Conservation (phyloP, 371 early-diverging fungal species). For the Syncephalastrum sp. region DNA sequence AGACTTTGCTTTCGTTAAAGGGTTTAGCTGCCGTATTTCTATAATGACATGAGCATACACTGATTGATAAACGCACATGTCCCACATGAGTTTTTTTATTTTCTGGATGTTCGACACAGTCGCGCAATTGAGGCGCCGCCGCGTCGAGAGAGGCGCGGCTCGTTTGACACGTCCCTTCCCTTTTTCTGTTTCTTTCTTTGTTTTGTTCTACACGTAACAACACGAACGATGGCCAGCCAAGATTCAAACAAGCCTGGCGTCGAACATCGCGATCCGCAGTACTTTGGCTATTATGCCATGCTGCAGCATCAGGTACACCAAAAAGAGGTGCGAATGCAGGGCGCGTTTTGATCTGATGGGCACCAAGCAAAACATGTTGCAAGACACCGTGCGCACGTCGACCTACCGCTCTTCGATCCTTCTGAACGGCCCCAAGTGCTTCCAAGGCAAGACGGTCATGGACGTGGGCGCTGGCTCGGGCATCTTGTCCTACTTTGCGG, state of each 20-base stretch:
- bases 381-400: constrained; percentile 92
- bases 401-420: constrained; percentile 92
- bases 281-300: constrained; percentile 94
- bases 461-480: constrained; percentile 97
- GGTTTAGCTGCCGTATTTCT: too few relatives aligned
- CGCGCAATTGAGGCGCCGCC: too few relatives aligned
- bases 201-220: neutral
- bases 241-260: constrained; percentile 42
- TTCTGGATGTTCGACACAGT: neutral
- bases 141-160: too few relatives aligned
- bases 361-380: constrained; percentile 94
- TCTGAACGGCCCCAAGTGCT: constrained; percentile 69
- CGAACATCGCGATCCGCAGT: constrained; percentile 75
- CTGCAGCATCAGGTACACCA: constrained; percentile 88
- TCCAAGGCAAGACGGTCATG: constrained; percentile 81
- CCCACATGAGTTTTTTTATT: neutral
- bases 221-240: constrained; percentile 6
- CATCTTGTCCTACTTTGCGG: constrained; percentile 93
- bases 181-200: constrained; percentile 4
- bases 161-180: neutral
- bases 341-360: neutral
- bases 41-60: too few relatives aligned
- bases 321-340: neutral
- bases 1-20: too few relatives aligned
- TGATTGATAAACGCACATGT: neutral